Conservation (phyloP, 257 asterid species). For the Rauvolfia tetraphylla region DNA sequence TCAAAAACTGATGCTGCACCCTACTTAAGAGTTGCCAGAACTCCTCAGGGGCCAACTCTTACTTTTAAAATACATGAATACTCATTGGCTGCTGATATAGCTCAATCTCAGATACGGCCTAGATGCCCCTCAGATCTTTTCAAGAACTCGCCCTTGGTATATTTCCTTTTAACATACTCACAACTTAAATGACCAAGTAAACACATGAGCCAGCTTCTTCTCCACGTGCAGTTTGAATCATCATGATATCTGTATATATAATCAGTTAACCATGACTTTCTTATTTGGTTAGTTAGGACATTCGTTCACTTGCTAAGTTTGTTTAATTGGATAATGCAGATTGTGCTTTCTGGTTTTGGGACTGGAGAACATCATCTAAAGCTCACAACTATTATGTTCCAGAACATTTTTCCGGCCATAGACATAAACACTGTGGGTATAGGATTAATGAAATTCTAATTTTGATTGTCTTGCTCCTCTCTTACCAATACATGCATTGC, state of each 20-base stretch:
- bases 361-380: conserved; percentile 92
- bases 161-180: neutral
- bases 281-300: neutral
- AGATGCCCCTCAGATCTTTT: conserved; percentile 78
- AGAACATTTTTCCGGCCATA: conserved; percentile 92
- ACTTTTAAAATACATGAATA: conserved; percentile 81
- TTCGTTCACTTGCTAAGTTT: conserved; percentile 14
- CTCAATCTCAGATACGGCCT: conserved; percentile 74
- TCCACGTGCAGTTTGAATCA: neutral
- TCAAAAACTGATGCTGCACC: conserved; percentile 80
- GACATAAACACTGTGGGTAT: conserved; percentile 80
- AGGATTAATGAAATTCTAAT: conserved; percentile 7
- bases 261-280: neutral
- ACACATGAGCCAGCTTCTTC: neutral
- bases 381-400: conserved; percentile 84
- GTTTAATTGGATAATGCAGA: conserved; percentile 40
- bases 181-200: conserved; percentile 1
- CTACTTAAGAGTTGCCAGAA: conserved; percentile 69
- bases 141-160: conserved; percentile 82
- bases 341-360: conserved; percentile 95
- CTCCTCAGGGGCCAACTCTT: conserved; percentile 94
- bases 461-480: conserved; percentile 14
- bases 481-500: conserved; percentile 23
- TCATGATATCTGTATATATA: neutral
- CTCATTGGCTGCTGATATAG: conserved; percentile 72